phyloP scores from a whole-genome alignment of 1,284 basidiomycete species.

The Schizophyllum commune region DNA sequence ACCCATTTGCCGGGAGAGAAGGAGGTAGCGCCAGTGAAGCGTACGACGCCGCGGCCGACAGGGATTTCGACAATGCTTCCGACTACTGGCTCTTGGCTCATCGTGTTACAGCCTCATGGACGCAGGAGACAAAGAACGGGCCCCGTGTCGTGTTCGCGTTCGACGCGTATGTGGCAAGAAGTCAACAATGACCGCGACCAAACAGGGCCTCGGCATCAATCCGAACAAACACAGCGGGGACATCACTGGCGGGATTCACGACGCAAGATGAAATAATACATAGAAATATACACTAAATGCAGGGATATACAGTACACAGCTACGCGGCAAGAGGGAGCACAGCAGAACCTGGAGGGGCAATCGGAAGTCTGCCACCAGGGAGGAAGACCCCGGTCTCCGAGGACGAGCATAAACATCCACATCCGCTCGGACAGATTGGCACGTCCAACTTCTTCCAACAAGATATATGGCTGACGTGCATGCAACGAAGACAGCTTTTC shows the following conservation, averaged over 20 bases:
- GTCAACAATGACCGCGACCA: not conserved
- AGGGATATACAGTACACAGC: too few species aligned
- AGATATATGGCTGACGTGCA: slow-evolving; percentile 58
- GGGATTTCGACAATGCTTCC: slow-evolving; percentile 69
- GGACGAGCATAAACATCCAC: slow-evolving; percentile 46
- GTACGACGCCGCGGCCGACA: slow-evolving; percentile 76
- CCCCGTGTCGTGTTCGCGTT: not conserved
- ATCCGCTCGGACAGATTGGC: slow-evolving; percentile 52
- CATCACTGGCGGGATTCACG: too few species aligned
- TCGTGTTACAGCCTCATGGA: not conserved
- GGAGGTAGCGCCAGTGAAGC: slow-evolving; percentile 80
- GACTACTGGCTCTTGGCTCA: slow-evolving; percentile 31
- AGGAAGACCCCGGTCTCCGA: not conserved
- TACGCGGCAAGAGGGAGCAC: too few species aligned
- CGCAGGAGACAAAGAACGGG: not conserved
- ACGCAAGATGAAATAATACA: too few species aligned
- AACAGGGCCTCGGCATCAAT: not conserved
- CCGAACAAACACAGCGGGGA: not conserved
- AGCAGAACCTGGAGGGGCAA: too few species aligned
- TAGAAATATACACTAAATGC: too few species aligned
- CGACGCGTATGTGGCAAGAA: not conserved
- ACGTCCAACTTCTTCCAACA: slow-evolving; percentile 49
- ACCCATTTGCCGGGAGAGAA: slow-evolving; percentile 94
- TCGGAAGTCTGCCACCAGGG: not conserved
- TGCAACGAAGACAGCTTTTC: slow-evolving; percentile 55